phyloP scores from a whole-genome alignment of 2,329 filamentous ascomycete genomes.

The Clonostachys byssicola region DNA sequence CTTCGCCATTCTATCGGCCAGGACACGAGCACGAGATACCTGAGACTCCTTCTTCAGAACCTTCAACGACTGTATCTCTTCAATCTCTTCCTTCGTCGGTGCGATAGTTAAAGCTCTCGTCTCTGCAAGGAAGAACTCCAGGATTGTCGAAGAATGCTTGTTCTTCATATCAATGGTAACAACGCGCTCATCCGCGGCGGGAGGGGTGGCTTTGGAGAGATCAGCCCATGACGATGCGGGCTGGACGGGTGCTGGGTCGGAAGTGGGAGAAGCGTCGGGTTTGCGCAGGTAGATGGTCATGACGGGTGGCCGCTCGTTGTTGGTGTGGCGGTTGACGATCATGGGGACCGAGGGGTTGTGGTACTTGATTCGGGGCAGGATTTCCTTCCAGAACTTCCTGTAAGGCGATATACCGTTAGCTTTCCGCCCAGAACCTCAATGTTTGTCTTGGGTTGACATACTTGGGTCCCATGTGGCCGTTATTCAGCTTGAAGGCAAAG shows the following conservation, averaged over 20 bases:
- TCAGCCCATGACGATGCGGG: conserved; percentile 42
- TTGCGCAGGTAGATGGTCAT: conserved; percentile 63
- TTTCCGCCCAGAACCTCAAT: not conserved
- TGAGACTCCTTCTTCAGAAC: conserved; percentile 46
- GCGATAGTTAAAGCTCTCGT: conserved; percentile 55
- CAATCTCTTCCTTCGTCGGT: conserved; percentile 55
- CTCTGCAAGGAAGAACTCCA: conserved; percentile 56
- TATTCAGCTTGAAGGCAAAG: conserved; percentile 57
- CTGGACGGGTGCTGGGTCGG: conserved; percentile 23
- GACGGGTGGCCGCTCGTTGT: conserved; percentile 51
- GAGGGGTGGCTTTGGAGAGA: conserved; percentile 41
- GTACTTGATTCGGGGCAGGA: conserved; percentile 85
- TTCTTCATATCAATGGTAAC: conserved; percentile 61
- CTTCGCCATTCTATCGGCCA: conserved; percentile 49
- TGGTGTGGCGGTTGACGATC: conserved; percentile 66
- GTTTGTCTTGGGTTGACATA: conserved; percentile 35
- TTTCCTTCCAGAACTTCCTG: conserved; percentile 85
- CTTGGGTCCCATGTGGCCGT: conserved; percentile 71
- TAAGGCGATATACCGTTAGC: not conserved
- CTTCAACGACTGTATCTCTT: conserved; percentile 52
- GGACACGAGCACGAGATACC: conserved; percentile 49
- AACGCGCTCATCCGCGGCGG: conserved; percentile 42
- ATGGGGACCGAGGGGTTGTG: conserved; percentile 86
- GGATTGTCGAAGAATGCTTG: conserved; percentile 56
- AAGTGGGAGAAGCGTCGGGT: conserved; percentile 4